Base-by-base conservation (phyloP, 2,329 filamentous ascomycete species). In the Tricladium varicosporioides region DNA sequence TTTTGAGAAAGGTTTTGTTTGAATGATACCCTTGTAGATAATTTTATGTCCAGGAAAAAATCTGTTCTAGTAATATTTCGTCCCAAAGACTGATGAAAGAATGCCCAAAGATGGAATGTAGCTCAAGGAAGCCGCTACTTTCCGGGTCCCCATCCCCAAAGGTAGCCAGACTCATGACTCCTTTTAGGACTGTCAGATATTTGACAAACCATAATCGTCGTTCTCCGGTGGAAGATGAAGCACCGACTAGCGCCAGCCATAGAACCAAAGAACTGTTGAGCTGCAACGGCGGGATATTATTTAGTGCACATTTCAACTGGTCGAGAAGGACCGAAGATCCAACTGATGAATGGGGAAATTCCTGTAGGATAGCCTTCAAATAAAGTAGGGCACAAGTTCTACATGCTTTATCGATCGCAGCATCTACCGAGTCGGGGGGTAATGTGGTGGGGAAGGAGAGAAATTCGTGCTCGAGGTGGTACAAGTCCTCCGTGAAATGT, bases 341-440 rank as follows among this genome's bases (percentile, higher is more conserved):
- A 8, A 48, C 59, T 2, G 15, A 32, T 1, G 63, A 62, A 48
- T 63, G 56, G 11, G 63, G 61, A 31, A 59, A 60, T 32, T 67
- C 60, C 48, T 65, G 48, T 5, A 65, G 33, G 27, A 61, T 58
- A 2, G 57, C 52, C 58, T 64, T 65, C 48, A 62, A 51, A 51
- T 61, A 64, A 5, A 66, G 48, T 7, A 67, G 40, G 5, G 49
- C 60, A 18, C 52, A 62, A 5, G 62, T 47, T 33, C 64, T 52
- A 16, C 54, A 57, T 16, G 62, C 61, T 57, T 55, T 62, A 14
- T 61, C 56, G 13, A 62, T 42, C 2, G 13, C 13, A 2, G 47
- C 5, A 16, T 56, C 56, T 40, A 40, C 36, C 22, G 27, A 19
- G 5, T 9, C 19, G 2, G 5, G 31, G n/a, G 42, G 10, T 49